phyloP scores from a whole-genome alignment of 805 yeast genomes.

The Pichia manshurica region DNA sequence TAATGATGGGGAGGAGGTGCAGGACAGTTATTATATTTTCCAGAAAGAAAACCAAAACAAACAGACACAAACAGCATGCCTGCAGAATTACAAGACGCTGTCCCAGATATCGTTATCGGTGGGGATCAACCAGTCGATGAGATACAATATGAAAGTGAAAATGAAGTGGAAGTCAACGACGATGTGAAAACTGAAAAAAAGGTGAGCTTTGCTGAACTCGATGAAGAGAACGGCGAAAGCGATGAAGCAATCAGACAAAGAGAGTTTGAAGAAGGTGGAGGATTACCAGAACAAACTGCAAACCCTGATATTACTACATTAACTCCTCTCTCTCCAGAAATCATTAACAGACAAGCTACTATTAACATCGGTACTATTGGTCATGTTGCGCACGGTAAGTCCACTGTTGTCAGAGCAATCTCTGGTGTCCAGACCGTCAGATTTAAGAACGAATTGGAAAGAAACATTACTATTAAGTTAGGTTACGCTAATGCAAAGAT shows the following conservation, averaged over 20 bases:
- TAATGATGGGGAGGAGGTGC: too few relatives aligned
- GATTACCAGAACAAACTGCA: slow-evolving; percentile 93
- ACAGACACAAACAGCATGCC: slow-evolving; percentile 40
- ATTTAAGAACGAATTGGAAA: slow-evolving; percentile 97
- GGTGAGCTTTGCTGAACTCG: slow-evolving; percentile 76
- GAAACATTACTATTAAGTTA: slow-evolving; percentile 96
- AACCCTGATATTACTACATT: slow-evolving; percentile 75
- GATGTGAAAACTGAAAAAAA: slow-evolving; percentile 51
- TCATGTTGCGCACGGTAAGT: slow-evolving; percentile 98
- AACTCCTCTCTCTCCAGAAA: slow-evolving; percentile 90
- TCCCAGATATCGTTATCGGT: slow-evolving; percentile 78
- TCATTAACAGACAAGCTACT: slow-evolving; percentile 98
- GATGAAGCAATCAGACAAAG: slow-evolving; percentile 72
- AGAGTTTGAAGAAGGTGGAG: slow-evolving; percentile 98
- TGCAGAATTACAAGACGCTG: slow-evolving; percentile 76
- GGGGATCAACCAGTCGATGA: slow-evolving; percentile 34
- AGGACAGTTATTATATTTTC: too few relatives aligned
- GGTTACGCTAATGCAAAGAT: slow-evolving; percentile 99
- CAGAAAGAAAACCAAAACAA: too few relatives aligned
- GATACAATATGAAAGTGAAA: slow-evolving; percentile 34
- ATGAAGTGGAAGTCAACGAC: slow-evolving; percentile 27
- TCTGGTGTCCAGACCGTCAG: slow-evolving; percentile 99
- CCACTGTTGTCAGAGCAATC: slow-evolving; percentile 96
- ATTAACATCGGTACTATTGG: slow-evolving; percentile 98
- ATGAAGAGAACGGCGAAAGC: slow-evolving; percentile 48